Evolutionary conservation across 2,329 filamentous ascomycete species (phyloP).

Genomic region (Arthrobotrys iridis): DNA sequence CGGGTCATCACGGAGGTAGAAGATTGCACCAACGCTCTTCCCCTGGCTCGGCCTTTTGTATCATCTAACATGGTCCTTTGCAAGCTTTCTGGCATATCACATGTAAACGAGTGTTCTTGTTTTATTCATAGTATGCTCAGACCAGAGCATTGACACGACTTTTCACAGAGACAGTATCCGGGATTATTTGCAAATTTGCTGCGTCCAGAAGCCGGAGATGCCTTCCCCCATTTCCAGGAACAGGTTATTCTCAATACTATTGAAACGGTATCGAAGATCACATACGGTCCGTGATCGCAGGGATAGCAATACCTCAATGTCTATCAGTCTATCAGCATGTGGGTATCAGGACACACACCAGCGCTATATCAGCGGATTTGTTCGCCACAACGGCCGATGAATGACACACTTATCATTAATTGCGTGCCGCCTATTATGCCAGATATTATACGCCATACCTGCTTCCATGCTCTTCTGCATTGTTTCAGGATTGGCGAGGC

Average conservation of each 20-base stretch:
- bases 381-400: constrained; percentile 39
- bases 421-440: constrained; percentile 38
- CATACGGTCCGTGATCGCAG: constrained; percentile 4
- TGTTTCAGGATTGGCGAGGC: constrained; percentile 42
- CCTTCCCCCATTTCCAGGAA: not conserved
- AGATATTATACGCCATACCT: constrained; percentile 34
- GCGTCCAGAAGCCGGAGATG: not conserved
- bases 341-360: constrained; percentile 17
- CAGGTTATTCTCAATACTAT: constrained; percentile 10
- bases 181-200: constrained; percentile 3
- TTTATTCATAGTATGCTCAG: constrained; percentile 24
- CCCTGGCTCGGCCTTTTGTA: constrained; percentile 34
- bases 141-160: constrained; percentile 12
- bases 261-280: constrained; percentile 29
- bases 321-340: constrained; percentile 39
- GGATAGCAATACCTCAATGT: constrained; percentile 23
- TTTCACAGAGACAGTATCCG: not conserved
- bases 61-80: not conserved
- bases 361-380: constrained; percentile 23
- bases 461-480: constrained; percentile 34
- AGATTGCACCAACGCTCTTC: constrained; percentile 13
- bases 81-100: constrained; percentile 14
- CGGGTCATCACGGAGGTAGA: constrained; percentile 53
- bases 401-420: constrained; percentile 35
- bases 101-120: constrained; percentile 30